These are phyloP conservation scores for Cryptosporidium baileyi DNA, from an alignment of 169 alveolate species.

Conservation along the genomic window DNA sequence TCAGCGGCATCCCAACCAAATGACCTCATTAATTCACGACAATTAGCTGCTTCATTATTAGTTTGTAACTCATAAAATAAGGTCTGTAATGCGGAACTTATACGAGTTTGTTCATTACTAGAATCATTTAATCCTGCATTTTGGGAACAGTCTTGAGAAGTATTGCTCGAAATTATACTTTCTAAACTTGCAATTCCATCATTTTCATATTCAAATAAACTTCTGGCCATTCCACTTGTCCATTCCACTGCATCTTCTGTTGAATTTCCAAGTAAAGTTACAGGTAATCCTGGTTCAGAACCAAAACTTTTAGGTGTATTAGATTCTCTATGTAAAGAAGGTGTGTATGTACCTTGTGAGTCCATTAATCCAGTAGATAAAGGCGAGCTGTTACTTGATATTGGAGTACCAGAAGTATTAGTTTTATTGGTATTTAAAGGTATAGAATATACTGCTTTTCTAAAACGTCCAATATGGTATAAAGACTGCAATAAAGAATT, in stretches of 20 bases:
- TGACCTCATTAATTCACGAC: slow-evolving; percentile 88
- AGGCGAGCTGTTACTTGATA: not conserved
- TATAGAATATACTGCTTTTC: slow-evolving; percentile 90
- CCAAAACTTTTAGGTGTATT: not conserved
- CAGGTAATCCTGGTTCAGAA: not conserved
- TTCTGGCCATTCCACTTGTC: slow-evolving; percentile 45
- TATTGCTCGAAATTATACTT: slow-evolving; percentile 20
- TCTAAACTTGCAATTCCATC: slow-evolving; percentile 57
- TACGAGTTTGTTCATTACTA: slow-evolving; percentile 77
- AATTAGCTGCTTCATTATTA: slow-evolving; percentile 87
- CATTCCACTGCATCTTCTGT: slow-evolving; percentile 45
- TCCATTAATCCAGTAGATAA: not conserved
- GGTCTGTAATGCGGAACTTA: slow-evolving; percentile 89
- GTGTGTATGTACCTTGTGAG: not conserved
- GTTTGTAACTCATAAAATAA: slow-evolving; percentile 90
- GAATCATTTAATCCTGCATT: not conserved
- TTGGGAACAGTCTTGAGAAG: not conserved
- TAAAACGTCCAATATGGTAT: slow-evolving; percentile 94
- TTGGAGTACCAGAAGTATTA: not conserved
- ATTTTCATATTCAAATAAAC: slow-evolving; percentile 15
- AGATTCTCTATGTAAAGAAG: not conserved
- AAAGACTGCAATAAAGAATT: slow-evolving; percentile 96
- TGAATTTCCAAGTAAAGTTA: slow-evolving; percentile 20
- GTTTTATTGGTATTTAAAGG: not conserved
- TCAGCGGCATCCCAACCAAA: slow-evolving; percentile 97